Percentiles rank a stretch among this genome's conserved stretches.
These are phyloP conservation scores for Trichaptum fuscoviolaceum DNA, from an alignment of 768 basidiomycete genomes.

Conservation along the genomic window DNA sequence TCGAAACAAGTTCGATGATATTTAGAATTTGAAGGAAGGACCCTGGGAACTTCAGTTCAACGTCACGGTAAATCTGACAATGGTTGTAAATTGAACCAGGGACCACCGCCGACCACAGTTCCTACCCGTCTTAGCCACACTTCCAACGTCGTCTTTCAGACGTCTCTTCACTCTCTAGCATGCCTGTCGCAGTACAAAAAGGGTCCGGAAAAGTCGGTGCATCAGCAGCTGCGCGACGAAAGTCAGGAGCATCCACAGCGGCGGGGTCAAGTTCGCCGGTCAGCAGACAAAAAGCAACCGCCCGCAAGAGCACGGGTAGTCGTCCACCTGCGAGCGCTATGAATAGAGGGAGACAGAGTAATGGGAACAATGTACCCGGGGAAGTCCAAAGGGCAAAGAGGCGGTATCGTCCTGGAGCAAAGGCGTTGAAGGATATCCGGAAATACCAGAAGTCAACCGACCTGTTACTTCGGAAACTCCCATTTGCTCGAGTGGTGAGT, in stretches of 20 bases:
- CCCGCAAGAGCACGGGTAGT: constrained; percentile 83
- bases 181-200: constrained; percentile 70
- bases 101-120: not conserved
- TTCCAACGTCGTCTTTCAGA: constrained; percentile 6
- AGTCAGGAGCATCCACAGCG: constrained; percentile 34
- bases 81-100: not conserved
- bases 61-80: not conserved
- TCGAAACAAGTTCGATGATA: no score
- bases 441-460: constrained; percentile 95
- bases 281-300: constrained; percentile 61
- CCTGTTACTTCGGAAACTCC: constrained; percentile 78
- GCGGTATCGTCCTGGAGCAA: constrained; percentile 87
- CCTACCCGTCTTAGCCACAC: not conserved
- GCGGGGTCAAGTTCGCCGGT: constrained; percentile 24
- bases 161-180: constrained; percentile 22
- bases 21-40: not conserved
- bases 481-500: constrained; percentile 88
- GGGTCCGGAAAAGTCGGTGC: constrained; percentile 14
- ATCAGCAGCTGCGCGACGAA: constrained; percentile 33
- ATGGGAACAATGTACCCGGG: not conserved
- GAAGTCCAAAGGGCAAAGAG: constrained; percentile 21
- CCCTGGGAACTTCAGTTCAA: no score
- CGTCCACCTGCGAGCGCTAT: constrained; percentile 34
- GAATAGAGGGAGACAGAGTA: not conserved
- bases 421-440: constrained; percentile 87